A percentile compares a stretch with the other conserved stretches of the same genome.
Evolutionary conservation across 441 rosid genomes (phyloP).

Genomic region (Metrosideros polymorpha): DNA sequence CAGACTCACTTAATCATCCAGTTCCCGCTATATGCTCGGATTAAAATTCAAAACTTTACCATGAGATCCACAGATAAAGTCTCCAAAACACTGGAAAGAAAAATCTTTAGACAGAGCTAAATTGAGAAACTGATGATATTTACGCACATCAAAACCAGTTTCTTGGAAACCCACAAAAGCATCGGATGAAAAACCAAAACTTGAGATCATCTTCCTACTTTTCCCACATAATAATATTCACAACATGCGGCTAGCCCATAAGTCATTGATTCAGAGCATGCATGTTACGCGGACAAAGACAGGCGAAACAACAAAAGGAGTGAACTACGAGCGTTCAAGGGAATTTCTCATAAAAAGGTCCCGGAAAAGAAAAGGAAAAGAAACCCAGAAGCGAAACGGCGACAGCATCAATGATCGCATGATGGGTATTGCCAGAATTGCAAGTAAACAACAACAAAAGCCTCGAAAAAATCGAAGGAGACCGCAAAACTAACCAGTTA

Average conservation of each 20-base stretch:
- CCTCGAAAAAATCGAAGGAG: neutral
- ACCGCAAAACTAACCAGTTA: neutral
- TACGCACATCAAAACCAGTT: neutral
- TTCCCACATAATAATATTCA: neutral
- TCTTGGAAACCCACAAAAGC: neutral
- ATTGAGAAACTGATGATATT: neutral
- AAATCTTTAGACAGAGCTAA: neutral
- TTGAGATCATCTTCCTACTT: neutral
- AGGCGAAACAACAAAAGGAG: neutral
- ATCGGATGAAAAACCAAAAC: neutral
- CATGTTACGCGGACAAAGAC: neutral
- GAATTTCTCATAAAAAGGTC: neutral
- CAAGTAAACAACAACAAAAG: neutral
- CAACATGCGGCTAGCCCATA: neutral
- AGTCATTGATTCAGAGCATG: neutral
- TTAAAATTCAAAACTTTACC: neutral
- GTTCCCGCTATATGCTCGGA: neutral
- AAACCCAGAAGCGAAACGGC: neutral
- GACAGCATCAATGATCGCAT: neutral
- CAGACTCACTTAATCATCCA: neutral
- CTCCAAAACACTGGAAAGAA: neutral
- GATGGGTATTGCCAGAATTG: neutral
- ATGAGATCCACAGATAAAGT: neutral
- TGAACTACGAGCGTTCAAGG: neutral
- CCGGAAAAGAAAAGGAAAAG: neutral